A percentile compares a stretch with the other conserved stretches of the same genome.
phyloP scores from a whole-genome alignment of 106 monocot species.

The Allium sativum region DNA sequence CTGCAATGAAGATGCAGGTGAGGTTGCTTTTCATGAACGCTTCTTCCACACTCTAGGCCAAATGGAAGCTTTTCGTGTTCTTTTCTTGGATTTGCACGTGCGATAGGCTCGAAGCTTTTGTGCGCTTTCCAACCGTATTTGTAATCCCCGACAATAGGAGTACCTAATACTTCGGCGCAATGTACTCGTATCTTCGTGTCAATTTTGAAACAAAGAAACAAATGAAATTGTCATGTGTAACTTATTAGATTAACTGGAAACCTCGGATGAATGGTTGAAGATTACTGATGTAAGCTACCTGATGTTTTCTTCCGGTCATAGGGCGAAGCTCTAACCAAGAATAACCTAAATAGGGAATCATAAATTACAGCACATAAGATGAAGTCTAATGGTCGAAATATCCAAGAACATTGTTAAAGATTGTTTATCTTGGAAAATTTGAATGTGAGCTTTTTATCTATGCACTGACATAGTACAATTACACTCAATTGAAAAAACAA shows the following conservation, averaged over 20 bases:
- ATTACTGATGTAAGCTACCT: constrained; percentile 24
- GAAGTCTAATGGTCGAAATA: not conserved
- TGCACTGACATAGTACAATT: no score
- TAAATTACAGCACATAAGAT: not conserved
- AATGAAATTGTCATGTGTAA: not conserved
- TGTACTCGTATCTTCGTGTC: constrained; percentile 71
- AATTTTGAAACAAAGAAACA: not conserved
- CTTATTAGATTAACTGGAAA: not conserved
- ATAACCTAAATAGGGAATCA: constrained; percentile 32
- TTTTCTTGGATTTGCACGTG: not conserved
- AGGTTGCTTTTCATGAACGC: constrained; percentile 43
- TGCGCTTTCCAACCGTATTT: constrained; percentile 82
- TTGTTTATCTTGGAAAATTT: no score
- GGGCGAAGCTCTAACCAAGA: constrained; percentile 86
- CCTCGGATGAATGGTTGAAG: not conserved
- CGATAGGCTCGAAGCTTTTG: constrained; percentile 31
- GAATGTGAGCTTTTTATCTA: no score
- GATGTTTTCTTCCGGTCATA: constrained; percentile 93
- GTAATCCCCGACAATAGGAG: constrained; percentile 86
- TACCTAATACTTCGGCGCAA: constrained; percentile 75
- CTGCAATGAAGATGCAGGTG: constrained; percentile 80
- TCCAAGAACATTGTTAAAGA: no score
- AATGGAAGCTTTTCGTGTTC: constrained; percentile 33
- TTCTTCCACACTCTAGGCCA: constrained; percentile 39
- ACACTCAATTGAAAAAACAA: not conserved